These are phyloP conservation scores for Nigrospora osmanthi DNA, from an alignment of 2,329 filamentous ascomycete genomes.

Conservation along the genomic window DNA sequence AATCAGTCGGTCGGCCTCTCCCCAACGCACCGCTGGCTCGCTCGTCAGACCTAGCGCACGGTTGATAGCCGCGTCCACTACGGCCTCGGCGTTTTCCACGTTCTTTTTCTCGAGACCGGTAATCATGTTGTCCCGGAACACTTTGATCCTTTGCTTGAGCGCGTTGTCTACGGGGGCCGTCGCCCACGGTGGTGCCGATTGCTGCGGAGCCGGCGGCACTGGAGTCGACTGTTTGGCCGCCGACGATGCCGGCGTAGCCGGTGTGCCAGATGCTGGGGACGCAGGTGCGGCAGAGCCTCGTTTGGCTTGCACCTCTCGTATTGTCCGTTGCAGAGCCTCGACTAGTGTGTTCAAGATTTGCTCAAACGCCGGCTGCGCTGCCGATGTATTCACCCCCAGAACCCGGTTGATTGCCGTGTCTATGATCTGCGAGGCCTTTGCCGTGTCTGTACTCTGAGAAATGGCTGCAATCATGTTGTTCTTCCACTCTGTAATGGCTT, in stretches of 20 bases:
- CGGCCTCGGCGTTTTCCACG: slow-evolving; percentile 19
- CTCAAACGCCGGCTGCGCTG: slow-evolving; percentile 17
- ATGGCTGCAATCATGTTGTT: slow-evolving; percentile 19
- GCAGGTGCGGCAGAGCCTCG: slow-evolving; percentile 14
- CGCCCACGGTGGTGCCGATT: slow-evolving; percentile 6
- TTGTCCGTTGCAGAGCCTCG: slow-evolving; percentile 19
- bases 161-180: slow-evolving; percentile 12
- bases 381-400: slow-evolving; percentile 16
- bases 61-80: slow-evolving; percentile 23
- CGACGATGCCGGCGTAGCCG: background rate
- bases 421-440: slow-evolving; percentile 20
- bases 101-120: slow-evolving; percentile 18
- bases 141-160: slow-evolving; percentile 19
- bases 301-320: slow-evolving; percentile 17
- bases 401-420: slow-evolving; percentile 19
- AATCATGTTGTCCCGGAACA: slow-evolving; percentile 22
- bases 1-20: slow-evolving; percentile 20
- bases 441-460: slow-evolving; percentile 16
- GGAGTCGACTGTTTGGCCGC: slow-evolving; percentile 7
- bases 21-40: slow-evolving; percentile 18
- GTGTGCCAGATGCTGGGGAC: slow-evolving; percentile 8
- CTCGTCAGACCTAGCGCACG: slow-evolving; percentile 20
- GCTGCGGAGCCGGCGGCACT: slow-evolving; percentile 10
- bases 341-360: slow-evolving; percentile 17
- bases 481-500: slow-evolving; percentile 19